Evolutionary conservation across 139 green algal species (phyloP).

Genomic region (Picochlorum sp.): DNA sequence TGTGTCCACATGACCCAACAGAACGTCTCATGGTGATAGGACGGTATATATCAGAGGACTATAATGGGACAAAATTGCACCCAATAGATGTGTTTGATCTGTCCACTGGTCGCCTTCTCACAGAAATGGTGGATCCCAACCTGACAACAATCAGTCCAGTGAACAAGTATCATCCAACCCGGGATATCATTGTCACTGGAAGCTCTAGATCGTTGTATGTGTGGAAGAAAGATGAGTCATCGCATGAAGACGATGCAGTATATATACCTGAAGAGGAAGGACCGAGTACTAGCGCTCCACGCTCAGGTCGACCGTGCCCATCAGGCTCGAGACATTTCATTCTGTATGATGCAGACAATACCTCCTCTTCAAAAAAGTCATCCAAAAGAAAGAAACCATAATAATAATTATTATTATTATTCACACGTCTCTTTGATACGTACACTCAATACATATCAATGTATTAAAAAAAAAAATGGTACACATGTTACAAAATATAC

Average conservation of each 20-base stretch:
- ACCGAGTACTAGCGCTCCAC: not conserved
- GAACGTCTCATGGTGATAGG: conserved; percentile 64
- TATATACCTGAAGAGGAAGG: not conserved
- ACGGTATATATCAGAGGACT: conserved; percentile 86
- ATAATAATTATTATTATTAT: too few relatives aligned
- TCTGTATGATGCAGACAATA: not conserved
- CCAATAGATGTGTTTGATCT: conserved; percentile 78
- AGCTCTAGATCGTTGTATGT: conserved; percentile 37
- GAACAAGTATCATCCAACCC: conserved; percentile 71
- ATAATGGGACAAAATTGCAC: conserved; percentile 70
- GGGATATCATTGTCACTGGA: conserved; percentile 52
- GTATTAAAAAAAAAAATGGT: too few relatives aligned
- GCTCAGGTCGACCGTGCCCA: too few relatives aligned
- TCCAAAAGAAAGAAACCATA: not conserved
- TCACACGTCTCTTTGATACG: too few relatives aligned
- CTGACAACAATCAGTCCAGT: conserved; percentile 78
- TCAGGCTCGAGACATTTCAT: not conserved
- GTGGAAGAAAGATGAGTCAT: conserved; percentile 18
- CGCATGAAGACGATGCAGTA: not conserved
- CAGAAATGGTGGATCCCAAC: conserved; percentile 61
- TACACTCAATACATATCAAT: too few relatives aligned
- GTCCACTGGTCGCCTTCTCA: conserved; percentile 45
- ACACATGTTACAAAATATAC: too few relatives aligned
- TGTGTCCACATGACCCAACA: conserved; percentile 68
- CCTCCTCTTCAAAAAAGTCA: not conserved